Evolutionary conservation across 768 basidiomycete genomes (phyloP).

Genomic region (Rhodosporidiobolus odoratus): DNA sequence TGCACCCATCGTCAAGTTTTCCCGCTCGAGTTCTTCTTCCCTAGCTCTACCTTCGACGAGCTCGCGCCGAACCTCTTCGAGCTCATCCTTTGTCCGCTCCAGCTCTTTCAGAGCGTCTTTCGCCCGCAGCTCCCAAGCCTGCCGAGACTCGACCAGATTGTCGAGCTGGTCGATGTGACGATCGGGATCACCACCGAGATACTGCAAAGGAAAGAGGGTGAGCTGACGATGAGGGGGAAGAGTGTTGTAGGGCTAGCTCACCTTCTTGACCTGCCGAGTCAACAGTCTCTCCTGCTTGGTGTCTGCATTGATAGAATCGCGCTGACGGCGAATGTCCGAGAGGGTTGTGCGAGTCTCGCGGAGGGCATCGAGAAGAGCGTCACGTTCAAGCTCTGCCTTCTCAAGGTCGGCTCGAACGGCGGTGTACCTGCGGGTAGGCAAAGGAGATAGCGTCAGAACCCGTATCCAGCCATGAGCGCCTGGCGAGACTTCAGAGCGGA

Average conservation of each 20-base stretch:
- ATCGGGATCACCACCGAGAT: slow-evolving; percentile 14
- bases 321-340: slow-evolving; percentile 13
- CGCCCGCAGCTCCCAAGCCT: slow-evolving; percentile 14
- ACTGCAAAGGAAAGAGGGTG: neutral
- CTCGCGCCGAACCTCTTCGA: neutral
- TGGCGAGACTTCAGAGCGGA: too few species aligned
- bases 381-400: slow-evolving; percentile 27
- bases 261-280: slow-evolving; percentile 5
- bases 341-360: slow-evolving; percentile 25
- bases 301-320: slow-evolving; percentile 10
- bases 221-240: rapidly evolving
- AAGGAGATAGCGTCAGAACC: neutral
- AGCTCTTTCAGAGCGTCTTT: slow-evolving; percentile 10
- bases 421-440: neutral
- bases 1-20: slow-evolving; percentile 10
- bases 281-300: slow-evolving; percentile 5
- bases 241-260: neutral
- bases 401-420: slow-evolving; percentile 9
- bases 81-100: neutral
- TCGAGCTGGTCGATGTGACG: slow-evolving; percentile 6
- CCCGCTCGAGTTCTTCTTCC: neutral
- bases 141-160: slow-evolving; percentile 2
- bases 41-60: neutral
- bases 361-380: slow-evolving; percentile 25
- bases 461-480: too few species aligned